Conservation (phyloP, 805 yeast genomes). For the Jamesozyma spencerorum region DNA sequence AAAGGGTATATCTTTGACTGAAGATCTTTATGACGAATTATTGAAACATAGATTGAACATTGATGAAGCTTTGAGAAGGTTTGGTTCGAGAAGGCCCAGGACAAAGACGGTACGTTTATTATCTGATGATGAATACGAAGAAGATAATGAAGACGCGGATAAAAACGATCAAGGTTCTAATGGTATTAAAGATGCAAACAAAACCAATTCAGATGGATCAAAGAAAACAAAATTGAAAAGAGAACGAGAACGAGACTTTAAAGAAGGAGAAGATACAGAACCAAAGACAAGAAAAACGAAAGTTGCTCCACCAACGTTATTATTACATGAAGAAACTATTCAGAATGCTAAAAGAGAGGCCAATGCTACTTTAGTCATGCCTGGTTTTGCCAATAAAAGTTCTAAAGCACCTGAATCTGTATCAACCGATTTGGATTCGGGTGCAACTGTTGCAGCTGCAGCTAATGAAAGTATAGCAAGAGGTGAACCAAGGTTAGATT, state of each 20-base stretch:
- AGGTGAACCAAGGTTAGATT: background rate
- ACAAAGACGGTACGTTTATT: constrained; percentile 24
- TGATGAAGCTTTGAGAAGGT: constrained; percentile 30
- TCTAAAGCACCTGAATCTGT: constrained; percentile 7
- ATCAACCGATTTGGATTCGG: constrained; percentile 1
- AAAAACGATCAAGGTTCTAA: constrained; percentile 3
- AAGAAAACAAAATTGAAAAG: constrained; percentile 2
- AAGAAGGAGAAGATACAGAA: constrained; percentile 10
- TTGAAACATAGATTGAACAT: constrained; percentile 29
- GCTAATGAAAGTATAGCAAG: background rate
- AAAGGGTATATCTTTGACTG: constrained; percentile 42
- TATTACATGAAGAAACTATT: constrained; percentile 25
- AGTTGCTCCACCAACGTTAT: constrained; percentile 29
- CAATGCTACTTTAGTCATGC: constrained; percentile 25
- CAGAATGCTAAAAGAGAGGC: constrained; percentile 28
- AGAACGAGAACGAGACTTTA: constrained; percentile 6
- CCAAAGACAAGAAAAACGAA: constrained; percentile 14
- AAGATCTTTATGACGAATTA: constrained; percentile 30
- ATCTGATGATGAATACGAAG: constrained; percentile 26
- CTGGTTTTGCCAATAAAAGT: constrained; percentile 17
- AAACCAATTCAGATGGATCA: background rate
- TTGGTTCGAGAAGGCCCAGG: constrained; percentile 29
- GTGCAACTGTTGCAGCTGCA: background rate
- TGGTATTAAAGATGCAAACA: constrained; percentile 1
- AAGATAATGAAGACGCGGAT: constrained; percentile 8